Conservation (phyloP, 345 rosid genomes). For the Kandelia obovata region DNA sequence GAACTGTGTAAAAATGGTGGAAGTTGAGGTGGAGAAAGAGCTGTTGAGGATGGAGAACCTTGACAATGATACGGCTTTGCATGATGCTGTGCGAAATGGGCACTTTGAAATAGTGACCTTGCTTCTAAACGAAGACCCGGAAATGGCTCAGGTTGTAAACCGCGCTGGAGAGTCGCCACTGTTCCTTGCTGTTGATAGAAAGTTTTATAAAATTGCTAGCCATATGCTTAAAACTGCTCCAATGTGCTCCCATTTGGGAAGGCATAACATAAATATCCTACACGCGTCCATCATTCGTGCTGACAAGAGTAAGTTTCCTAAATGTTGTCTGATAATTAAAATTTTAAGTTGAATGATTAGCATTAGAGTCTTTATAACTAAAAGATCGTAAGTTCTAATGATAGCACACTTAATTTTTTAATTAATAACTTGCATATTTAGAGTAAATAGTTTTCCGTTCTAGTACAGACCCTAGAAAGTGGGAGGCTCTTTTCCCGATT, state of each 20-base stretch:
- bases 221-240: conserved; percentile 15
- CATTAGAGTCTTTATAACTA: too few species aligned
- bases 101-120: conserved; percentile 9
- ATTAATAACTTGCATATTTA: too few species aligned
- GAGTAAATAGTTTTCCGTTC: too few species aligned
- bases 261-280: conserved; percentile 19
- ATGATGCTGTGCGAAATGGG: conserved; percentile 20
- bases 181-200: conserved; percentile 26
- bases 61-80: conserved; percentile 22
- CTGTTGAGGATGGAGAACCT: conserved; percentile 14
- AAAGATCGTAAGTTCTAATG: too few species aligned
- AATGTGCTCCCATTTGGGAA: conserved; percentile 7
- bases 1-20: conserved; percentile 10
- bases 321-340: not conserved
- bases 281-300: conserved; percentile 25
- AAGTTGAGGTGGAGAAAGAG: conserved; percentile 17
- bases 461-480: too few species aligned
- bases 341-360: too few species aligned
- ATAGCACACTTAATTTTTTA: too few species aligned
- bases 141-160: not conserved
- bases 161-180: conserved; percentile 20
- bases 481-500: too few species aligned
- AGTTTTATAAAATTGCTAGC: not conserved
- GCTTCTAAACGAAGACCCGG: conserved; percentile 17
- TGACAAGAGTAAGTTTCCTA: not conserved